phyloP scores from a whole-genome alignment of 2,329 filamentous ascomycete species.

The Microcyclosporella mali region DNA sequence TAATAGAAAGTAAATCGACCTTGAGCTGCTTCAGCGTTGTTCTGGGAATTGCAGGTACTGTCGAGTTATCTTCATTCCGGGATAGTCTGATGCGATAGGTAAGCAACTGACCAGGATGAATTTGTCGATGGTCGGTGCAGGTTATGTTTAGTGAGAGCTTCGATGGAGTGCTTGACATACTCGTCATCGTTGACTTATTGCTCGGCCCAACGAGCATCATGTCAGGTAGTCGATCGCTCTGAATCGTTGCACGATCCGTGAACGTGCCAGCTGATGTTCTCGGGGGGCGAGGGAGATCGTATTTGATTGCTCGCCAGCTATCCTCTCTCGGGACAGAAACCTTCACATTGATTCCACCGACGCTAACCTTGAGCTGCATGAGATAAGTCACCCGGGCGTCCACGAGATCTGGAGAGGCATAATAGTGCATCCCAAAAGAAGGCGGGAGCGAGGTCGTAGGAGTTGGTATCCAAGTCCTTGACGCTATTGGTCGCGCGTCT shows the following conservation, averaged over 20 bases:
- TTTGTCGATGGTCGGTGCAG: slow-evolving; percentile 12
- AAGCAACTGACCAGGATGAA: slow-evolving; percentile 14
- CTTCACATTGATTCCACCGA: slow-evolving; percentile 18
- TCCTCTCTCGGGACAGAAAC: slow-evolving; percentile 3
- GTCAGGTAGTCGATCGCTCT: slow-evolving; percentile 19
- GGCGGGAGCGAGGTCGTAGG: slow-evolving; percentile 8
- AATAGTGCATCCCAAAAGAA: slow-evolving; percentile 11
- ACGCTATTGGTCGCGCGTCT: neutral
- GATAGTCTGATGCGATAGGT: slow-evolving; percentile 13
- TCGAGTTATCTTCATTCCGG: slow-evolving; percentile 9
- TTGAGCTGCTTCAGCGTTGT: slow-evolving; percentile 11
- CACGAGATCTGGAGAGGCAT: slow-evolving; percentile 15
- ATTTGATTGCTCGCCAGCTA: neutral
- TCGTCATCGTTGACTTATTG: slow-evolving; percentile 19
- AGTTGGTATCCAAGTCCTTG: neutral
- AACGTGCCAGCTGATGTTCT: slow-evolving; percentile 5
- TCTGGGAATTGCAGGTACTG: slow-evolving; percentile 10
- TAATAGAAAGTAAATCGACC: slow-evolving; percentile 11
- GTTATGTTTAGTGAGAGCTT: slow-evolving; percentile 15
- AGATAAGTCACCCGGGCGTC: slow-evolving; percentile 11
- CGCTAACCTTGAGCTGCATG: slow-evolving; percentile 8
- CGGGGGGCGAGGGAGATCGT: slow-evolving; percentile 7
- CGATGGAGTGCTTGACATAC: slow-evolving; percentile 17
- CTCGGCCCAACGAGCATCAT: slow-evolving; percentile 18
- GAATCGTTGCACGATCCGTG: slow-evolving; percentile 10